phyloP scores from a whole-genome alignment of 2,329 filamentous ascomycete species.

The Camptophora hylomeconis region DNA sequence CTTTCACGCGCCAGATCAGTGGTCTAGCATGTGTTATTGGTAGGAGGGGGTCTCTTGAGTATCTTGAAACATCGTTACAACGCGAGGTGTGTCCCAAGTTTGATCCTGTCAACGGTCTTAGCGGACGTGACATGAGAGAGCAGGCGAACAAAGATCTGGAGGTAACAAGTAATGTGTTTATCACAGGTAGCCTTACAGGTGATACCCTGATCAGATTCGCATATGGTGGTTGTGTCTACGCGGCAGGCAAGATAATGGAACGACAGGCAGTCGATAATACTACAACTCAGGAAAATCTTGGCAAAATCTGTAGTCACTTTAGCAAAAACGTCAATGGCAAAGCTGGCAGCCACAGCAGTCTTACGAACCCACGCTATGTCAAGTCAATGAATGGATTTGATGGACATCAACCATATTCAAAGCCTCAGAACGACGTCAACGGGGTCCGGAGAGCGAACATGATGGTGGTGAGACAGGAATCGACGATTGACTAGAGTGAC shows the following conservation, averaged over 20 bases:
- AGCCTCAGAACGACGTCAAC: no score
- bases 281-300: not conserved
- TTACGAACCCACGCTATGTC: constrained; percentile 6
- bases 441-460: no score
- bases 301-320: not conserved
- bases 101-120: constrained; percentile 4
- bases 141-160: constrained; percentile 40
- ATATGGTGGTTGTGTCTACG: constrained; percentile 45
- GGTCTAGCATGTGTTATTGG: constrained; percentile 44
- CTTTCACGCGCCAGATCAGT: constrained; percentile 33
- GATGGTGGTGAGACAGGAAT: no score
- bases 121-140: constrained; percentile 32
- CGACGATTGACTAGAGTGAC: no score
- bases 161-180: constrained; percentile 39
- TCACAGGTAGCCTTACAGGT: constrained; percentile 46
- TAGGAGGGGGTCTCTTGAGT: constrained; percentile 40
- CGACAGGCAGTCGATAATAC: constrained; percentile 6
- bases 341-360: not conserved
- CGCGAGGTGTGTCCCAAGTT: constrained; percentile 32
- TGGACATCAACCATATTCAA: no score
- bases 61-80: constrained; percentile 34
- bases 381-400: constrained; percentile 15
- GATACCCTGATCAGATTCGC: constrained; percentile 48
- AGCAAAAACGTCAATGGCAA: not conserved
- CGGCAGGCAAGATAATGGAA: constrained; percentile 38